These are phyloP conservation scores for Chernovozyma sophiae-reginae DNA, from an alignment of 1,139 yeast genomes.

Conservation along the genomic window DNA sequence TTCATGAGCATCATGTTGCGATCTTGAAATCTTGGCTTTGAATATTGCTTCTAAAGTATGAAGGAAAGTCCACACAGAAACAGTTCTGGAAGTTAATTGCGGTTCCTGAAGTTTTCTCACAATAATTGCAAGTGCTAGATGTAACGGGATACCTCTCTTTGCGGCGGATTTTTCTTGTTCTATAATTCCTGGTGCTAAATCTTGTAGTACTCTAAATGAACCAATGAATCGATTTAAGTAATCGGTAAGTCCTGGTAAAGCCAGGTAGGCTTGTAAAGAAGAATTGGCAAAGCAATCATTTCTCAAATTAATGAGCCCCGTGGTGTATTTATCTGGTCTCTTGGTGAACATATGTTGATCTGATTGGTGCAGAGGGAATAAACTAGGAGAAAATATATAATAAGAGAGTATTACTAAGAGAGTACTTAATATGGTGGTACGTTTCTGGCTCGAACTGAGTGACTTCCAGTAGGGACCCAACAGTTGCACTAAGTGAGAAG, in stretches of 20 bases:
- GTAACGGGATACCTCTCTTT: constrained; percentile 45
- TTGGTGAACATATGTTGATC: constrained; percentile 37
- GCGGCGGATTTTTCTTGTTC: constrained; percentile 4
- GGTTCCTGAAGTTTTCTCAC: constrained; percentile 62
- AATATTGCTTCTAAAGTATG: constrained; percentile 73
- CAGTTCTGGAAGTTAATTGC: constrained; percentile 47
- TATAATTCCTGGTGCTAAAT: constrained; percentile 7
- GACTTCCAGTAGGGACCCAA: constrained; percentile 1
- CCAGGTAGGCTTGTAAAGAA: constrained; percentile 79
- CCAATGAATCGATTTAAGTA: constrained; percentile 50
- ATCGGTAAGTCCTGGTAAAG: constrained; percentile 58
- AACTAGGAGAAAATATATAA: constrained; percentile 26
- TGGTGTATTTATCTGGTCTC: constrained; percentile 71
- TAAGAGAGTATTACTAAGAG: constrained; percentile 6
- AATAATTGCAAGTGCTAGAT: constrained; percentile 52
- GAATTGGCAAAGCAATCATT: constrained; percentile 94
- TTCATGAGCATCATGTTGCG: constrained; percentile 95
- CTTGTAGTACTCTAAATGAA: constrained; percentile 15
- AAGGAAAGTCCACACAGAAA: constrained; percentile 77
- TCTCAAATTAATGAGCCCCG: constrained; percentile 76
- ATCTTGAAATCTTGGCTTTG: constrained; percentile 69
- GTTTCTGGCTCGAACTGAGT: background rate
- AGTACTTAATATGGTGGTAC: background rate
- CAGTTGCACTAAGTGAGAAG: background rate
- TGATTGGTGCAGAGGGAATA: constrained; percentile 10